Evolutionary conservation across 352 stramenopile species (phyloP), one percentile per base, ranked within the genome.

Genomic region (Pelagophyceae sp.): DNA sequence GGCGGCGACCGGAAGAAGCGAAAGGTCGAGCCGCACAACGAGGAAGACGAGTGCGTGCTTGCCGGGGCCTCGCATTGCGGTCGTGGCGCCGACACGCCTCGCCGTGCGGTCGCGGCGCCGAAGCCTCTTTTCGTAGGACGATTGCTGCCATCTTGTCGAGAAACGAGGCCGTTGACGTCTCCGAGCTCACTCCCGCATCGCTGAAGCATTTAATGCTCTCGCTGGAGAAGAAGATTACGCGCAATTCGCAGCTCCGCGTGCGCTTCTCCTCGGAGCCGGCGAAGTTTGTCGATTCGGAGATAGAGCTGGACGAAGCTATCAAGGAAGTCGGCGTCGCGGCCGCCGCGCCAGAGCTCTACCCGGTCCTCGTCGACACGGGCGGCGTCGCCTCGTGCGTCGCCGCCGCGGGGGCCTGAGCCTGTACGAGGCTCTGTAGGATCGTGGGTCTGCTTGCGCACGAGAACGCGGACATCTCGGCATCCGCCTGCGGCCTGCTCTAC

Each of bases 201-300:
- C 82, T 94, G 64, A 91, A 92, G 77, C 82, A 90, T 40, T 86
- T 94, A 82, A 79, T 86, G 15, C 81, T 88, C 60, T 78, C 82
- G 29, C 82, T 95, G 1, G 81, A 91, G 60, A 92, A 91, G 78
- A 81, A 85, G 69, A 86, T 94, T 27, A 86, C 83, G 1, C 86
- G 84, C 81, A 95, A 95, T 75, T 88, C 90, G 23, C 77, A 92
- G 72, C 82, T 88, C 76, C 88, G 90, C 27, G 85, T 89, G 71
- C 94, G 94, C 81, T 87, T 92, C 78, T 80, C 82, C 0, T 85
- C 92, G 45, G 85, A 92, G 27, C 89, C 90, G 0, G 78, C 78
- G 35, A 92, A 91, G 74, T 95, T 95, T 75, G 82, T 94, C 72
- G 83, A 93, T 38, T 93, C 87, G 38, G 90, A 95, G 80, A 76